phyloP scores from a whole-genome alignment of 129 eudicot species.

The Centaurea solstitialis region DNA sequence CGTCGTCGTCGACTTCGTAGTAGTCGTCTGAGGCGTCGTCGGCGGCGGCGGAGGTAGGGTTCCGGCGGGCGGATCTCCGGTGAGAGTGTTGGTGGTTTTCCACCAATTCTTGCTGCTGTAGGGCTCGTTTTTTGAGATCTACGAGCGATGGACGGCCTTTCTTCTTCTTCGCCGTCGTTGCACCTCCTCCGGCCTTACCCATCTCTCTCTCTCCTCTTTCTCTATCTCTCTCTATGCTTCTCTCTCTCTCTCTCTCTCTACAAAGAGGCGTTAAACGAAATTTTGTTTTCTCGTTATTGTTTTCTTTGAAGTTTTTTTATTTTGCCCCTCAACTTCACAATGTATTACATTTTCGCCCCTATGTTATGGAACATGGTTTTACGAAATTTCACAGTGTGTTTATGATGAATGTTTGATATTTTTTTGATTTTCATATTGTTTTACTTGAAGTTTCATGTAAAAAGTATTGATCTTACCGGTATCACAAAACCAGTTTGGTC shows the following conservation, averaged over 20 bases:
- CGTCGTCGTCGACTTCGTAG: slow-evolving; percentile 76
- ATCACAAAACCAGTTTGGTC: too few species aligned
- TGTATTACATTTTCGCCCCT: not conserved
- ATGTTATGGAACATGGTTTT: too few species aligned
- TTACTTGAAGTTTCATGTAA: too few species aligned
- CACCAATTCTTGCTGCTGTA: slow-evolving; percentile 32
- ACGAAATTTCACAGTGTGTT: too few species aligned
- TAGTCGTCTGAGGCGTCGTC: slow-evolving; percentile 36
- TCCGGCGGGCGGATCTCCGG: slow-evolving; percentile 91
- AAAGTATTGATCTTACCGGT: too few species aligned
- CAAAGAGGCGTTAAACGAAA: slow-evolving; percentile 17
- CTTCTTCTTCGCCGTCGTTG: slow-evolving; percentile 53
- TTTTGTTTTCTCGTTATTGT: slow-evolving; percentile 25
- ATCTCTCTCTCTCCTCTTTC: slow-evolving; percentile 39
- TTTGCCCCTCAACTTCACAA: slow-evolving; percentile 11
- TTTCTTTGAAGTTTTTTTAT: not conserved
- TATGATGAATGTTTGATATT: too few species aligned
- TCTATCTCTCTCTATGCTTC: not conserved
- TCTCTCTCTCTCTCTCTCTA: not conserved
- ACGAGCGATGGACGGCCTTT: slow-evolving; percentile 74
- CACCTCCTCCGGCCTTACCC: slow-evolving; percentile 56
- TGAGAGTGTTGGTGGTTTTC: slow-evolving; percentile 26
- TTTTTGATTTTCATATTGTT: too few species aligned
- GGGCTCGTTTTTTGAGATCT: slow-evolving; percentile 60
- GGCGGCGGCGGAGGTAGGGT: slow-evolving; percentile 52